Conservation (phyloP, 345 rosid genomes). For the Arabis alpina region DNA sequence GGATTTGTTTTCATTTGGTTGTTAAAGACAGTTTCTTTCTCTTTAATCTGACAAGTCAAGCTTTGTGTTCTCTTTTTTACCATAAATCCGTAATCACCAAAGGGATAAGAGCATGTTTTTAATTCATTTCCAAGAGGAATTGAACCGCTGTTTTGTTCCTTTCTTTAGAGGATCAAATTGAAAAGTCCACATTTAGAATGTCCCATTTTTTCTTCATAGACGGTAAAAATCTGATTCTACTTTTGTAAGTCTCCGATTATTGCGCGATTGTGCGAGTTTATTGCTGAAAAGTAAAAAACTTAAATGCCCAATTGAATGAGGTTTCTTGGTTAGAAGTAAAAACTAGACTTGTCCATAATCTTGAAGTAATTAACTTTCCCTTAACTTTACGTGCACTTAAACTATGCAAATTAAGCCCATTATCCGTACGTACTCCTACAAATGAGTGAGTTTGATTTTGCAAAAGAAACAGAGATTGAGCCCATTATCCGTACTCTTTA, state of each 20-base stretch:
- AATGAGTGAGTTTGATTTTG: too few relatives aligned
- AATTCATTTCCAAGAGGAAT: too few relatives aligned
- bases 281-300: conserved; percentile 14
- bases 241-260: conserved; percentile 17
- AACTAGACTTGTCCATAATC: conserved; percentile 24
- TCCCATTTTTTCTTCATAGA: conserved; percentile 1
- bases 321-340: conserved; percentile 34
- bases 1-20: conserved; percentile 7
- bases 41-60: conserved; percentile 22
- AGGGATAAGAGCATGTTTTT: too few relatives aligned
- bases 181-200: conserved; percentile 9
- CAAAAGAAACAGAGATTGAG: too few relatives aligned
- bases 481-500: too few relatives aligned
- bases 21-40: background rate
- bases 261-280: conserved; percentile 23
- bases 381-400: conserved; percentile 39
- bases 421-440: too few relatives aligned
- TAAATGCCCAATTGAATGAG: conserved; percentile 39
- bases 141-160: too few relatives aligned
- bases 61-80: conserved; percentile 7
- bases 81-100: background rate
- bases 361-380: background rate
- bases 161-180: too few relatives aligned
- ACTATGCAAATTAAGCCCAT: background rate
- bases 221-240: conserved; percentile 1